Percentiles rank a stretch among this genome's conserved stretches.
These are phyloP conservation scores for Primulina tabacum DNA, from an alignment of 257 asterid species.

Conservation along the genomic window DNA sequence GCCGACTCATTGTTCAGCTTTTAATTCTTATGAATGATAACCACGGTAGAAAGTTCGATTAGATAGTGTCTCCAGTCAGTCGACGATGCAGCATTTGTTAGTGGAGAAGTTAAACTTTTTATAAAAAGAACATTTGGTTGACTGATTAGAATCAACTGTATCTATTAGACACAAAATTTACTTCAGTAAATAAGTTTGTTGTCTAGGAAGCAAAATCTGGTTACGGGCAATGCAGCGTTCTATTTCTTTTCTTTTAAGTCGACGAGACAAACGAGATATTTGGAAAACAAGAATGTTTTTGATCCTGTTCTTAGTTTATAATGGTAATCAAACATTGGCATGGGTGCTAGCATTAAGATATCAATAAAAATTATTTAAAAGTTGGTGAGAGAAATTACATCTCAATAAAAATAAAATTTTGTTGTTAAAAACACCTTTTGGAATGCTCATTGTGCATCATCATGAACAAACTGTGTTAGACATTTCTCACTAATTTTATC, in stretches of 20 bases:
- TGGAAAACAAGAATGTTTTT: neutral
- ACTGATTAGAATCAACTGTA: neutral
- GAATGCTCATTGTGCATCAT: neutral
- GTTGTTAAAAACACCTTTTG: neutral
- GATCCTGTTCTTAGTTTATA: neutral
- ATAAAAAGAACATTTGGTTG: neutral
- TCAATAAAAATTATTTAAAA: neutral
- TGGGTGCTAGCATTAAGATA: neutral
- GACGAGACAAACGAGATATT: neutral
- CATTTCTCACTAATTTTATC: too few relatives aligned
- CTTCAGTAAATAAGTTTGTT: neutral
- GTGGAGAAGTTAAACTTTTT: neutral
- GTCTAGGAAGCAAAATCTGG: neutral
- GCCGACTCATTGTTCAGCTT: neutral
- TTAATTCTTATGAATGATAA: neutral
- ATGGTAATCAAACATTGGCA: neutral
- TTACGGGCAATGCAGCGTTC: neutral
- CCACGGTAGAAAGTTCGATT: neutral
- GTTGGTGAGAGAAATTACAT: too few relatives aligned
- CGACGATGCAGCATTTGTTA: neutral
- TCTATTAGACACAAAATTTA: neutral
- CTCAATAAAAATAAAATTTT: neutral
- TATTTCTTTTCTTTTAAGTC: neutral
- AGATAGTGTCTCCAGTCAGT: neutral
- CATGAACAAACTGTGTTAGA: too few relatives aligned